A percentile compares a stretch with the other conserved stretches of the same genome.
phyloP scores from a whole-genome alignment of 2,329 filamentous ascomycete genomes.

The Cadophora sp. region DNA sequence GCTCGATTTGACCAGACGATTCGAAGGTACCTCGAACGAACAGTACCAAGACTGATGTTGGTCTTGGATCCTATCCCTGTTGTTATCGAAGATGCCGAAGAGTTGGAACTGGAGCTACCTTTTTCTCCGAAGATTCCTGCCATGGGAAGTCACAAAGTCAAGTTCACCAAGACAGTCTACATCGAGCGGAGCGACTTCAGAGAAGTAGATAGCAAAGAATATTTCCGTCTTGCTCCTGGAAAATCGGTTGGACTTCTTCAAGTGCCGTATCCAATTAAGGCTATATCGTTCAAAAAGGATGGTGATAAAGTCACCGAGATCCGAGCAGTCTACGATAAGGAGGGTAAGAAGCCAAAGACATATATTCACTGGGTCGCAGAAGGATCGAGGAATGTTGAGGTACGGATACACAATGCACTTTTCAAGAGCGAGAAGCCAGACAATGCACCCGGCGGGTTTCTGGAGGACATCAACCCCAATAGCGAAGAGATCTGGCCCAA shows the following conservation, averaged over 20 bases:
- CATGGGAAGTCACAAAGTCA: slow-evolving; percentile 65
- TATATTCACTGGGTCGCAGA: slow-evolving; percentile 91
- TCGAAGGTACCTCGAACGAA: slow-evolving; percentile 84
- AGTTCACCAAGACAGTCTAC: slow-evolving; percentile 79
- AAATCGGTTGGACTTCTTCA: slow-evolving; percentile 78
- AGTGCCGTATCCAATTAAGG: slow-evolving; percentile 72
- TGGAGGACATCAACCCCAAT: slow-evolving; percentile 83
- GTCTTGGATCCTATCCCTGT: slow-evolving; percentile 86
- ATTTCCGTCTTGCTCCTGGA: slow-evolving; percentile 78
- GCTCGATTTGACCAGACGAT: slow-evolving; percentile 85
- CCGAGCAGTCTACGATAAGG: slow-evolving; percentile 72
- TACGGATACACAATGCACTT: slow-evolving; percentile 79
- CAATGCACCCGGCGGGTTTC: slow-evolving; percentile 77
- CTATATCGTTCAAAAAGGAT: slow-evolving; percentile 72
- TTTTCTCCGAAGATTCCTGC: slow-evolving; percentile 83
- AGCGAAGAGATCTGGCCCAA: slow-evolving; percentile 81
- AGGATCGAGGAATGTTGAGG: slow-evolving; percentile 72
- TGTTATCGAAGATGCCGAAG: slow-evolving; percentile 78
- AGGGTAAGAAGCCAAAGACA: slow-evolving; percentile 76
- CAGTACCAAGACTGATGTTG: slow-evolving; percentile 88
- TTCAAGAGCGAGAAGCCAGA: slow-evolving; percentile 89
- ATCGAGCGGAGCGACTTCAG: slow-evolving; percentile 85
- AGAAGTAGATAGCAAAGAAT: slow-evolving; percentile 73
- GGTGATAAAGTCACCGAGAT: slow-evolving; percentile 68
- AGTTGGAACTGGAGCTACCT: slow-evolving; percentile 73